These are phyloP conservation scores for Phytophthora uliginosa DNA, from an alignment of 352 stramenopile species.

Conservation along the genomic window DNA sequence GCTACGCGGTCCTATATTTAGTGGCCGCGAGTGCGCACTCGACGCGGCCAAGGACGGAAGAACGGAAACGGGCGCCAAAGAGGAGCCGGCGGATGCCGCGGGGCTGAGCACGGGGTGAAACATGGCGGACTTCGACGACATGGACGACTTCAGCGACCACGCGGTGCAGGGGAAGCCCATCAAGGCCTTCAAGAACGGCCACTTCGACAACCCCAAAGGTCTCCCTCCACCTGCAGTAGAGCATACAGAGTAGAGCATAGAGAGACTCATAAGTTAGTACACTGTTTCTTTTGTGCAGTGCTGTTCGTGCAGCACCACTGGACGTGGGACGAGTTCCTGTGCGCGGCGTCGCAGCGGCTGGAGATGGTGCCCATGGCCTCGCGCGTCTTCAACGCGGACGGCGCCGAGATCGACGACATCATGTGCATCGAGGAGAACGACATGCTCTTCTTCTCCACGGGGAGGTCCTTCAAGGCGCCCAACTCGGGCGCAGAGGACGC, in stretches of 20 bases:
- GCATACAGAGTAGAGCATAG: background rate
- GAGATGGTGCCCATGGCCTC: conserved; percentile 88
- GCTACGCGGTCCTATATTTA: conserved; percentile 17
- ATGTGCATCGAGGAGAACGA: conserved; percentile 94
- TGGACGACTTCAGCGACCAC: conserved; percentile 86
- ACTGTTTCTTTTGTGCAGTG: conserved; percentile 36
- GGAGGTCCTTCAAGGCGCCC: conserved; percentile 81
- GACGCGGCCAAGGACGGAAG: background rate
- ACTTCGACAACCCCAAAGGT: conserved; percentile 86
- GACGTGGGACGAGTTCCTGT: conserved; percentile 90
- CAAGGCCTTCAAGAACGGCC: conserved; percentile 83
- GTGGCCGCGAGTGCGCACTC: background rate
- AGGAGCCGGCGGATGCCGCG: conserved; percentile 35
- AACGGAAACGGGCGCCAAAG: conserved; percentile 26
- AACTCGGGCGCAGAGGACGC: conserved; percentile 58
- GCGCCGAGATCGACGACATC: conserved; percentile 89
- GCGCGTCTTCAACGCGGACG: conserved; percentile 87
- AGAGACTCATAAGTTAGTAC: background rate
- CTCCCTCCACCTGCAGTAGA: no score
- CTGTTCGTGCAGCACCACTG: conserved; percentile 89
- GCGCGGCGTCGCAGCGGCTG: conserved; percentile 80
- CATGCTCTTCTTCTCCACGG: conserved; percentile 91
- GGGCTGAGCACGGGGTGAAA: conserved; percentile 13
- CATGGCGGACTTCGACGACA: conserved; percentile 83
- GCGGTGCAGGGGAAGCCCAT: conserved; percentile 82